These are phyloP conservation scores for Sugiyamaella mastotermitis DNA, from an alignment of 805 yeast species.

Conservation along the genomic window DNA sequence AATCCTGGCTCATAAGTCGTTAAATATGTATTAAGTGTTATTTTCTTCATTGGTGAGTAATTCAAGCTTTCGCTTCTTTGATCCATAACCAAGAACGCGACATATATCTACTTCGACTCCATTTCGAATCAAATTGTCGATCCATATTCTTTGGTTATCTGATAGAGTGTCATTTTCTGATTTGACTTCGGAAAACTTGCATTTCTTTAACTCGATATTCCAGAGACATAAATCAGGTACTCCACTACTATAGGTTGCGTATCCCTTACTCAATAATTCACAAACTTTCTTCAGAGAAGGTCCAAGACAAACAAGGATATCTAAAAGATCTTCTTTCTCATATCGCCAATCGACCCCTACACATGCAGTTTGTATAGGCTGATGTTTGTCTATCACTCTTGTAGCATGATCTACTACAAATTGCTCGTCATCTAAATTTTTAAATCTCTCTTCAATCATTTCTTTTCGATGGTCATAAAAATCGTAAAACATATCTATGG, in stretches of 20 bases:
- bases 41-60: no score
- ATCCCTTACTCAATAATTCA: constrained; percentile 20
- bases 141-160: constrained; percentile 34
- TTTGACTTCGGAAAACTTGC: constrained; percentile 32
- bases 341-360: constrained; percentile 30
- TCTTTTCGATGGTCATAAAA: constrained; percentile 20
- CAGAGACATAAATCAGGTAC: constrained; percentile 34
- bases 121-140: constrained; percentile 25
- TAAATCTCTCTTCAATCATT: constrained; percentile 23
- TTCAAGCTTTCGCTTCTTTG: constrained; percentile 1
- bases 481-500: constrained; percentile 26
- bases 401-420: constrained; percentile 2
- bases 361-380: constrained; percentile 18
- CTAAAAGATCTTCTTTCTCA: constrained; percentile 16
- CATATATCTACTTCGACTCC: constrained; percentile 32
- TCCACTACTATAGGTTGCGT: constrained; percentile 26
- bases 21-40: no score
- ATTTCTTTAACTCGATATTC: constrained; percentile 15
- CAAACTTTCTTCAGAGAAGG: constrained; percentile 21
- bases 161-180: constrained; percentile 33
- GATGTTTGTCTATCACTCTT: constrained; percentile 14
- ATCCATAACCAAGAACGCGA: constrained; percentile 11
- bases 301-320: constrained; percentile 20
- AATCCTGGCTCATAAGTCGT: no score
- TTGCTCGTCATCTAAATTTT: constrained; percentile 9